Evolutionary conservation across 2,329 filamentous ascomycete species (phyloP), one percentile per base, ranked within the genome.

Genomic region (Alternaria burnsii): DNA sequence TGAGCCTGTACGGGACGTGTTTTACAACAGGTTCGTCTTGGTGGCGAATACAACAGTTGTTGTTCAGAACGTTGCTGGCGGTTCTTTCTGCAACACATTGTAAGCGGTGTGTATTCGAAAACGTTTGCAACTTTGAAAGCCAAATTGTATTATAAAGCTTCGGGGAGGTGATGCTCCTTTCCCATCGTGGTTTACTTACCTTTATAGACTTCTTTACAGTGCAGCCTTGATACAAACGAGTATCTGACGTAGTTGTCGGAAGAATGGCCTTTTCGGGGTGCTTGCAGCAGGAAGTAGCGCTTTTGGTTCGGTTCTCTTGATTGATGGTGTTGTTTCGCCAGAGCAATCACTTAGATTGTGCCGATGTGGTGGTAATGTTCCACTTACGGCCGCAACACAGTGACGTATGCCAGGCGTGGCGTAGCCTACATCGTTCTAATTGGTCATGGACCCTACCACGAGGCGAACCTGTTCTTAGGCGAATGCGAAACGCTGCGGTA

Each of bases 391-490:
- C 47, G 53, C 51, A 40, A 47, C 28, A 42, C 22, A 20, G 58
- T 57, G 58, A 60, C 58, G 58, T 57, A 60, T 36, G 26, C 12
- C 20, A 47, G 42, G 18, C 8, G 58, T 50, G 58, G 52, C 52
- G 47, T 43, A 34, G 58, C 40, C 16, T 38, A 10, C 26, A 34
- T 34, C 24, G 26, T 34, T 54, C 32, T 59, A 28, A 59, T 59
- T 59, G 56, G 51, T 26, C 20, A 14, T 22, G 20, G 14, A 38
- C 16, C 20, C 20, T 38, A 26, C 46, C 6, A 36, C 36, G 3
- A 40, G 42, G 30, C 36, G n/a, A n/a, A 18, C 20, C 32, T 14
- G 14, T 36, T 36, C 5, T 14, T 42, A 54, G 36, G 26, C 55
- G 26, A 54, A 41, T 53, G 50, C 41, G 50, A 53, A 5, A 4